phyloP scores from a whole-genome alignment of 768 basidiomycete genomes.

The Leccinum broughii region DNA sequence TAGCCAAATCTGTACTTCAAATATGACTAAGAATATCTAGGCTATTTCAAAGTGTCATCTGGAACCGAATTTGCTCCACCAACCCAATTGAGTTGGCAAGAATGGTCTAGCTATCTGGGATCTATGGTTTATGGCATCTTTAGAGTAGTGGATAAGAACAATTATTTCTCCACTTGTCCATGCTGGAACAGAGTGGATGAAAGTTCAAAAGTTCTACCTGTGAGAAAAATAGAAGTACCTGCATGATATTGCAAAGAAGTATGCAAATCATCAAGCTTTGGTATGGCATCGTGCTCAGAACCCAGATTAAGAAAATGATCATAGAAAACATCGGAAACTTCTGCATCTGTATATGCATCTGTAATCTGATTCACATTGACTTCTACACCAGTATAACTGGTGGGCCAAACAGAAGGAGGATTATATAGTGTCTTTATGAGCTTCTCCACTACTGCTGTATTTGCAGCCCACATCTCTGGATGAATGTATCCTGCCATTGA shows the following conservation, averaged over 20 bases:
- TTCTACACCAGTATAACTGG: not conserved
- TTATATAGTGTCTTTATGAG: no score
- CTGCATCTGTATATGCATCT: not conserved
- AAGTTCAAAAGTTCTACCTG: not conserved
- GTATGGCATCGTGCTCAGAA: not conserved
- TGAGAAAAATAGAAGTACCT: not conserved
- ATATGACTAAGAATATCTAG: no score
- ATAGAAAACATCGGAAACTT: not conserved
- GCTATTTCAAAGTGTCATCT: no score
- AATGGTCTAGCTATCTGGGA: not conserved
- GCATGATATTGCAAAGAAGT: not conserved
- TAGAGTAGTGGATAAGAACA: not conserved
- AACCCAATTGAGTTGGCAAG: not conserved
- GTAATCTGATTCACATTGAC: not conserved
- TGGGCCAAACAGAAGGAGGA: not conserved
- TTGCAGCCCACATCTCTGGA: no score
- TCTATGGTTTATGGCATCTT: not conserved
- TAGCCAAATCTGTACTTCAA: no score
- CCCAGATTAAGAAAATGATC: not conserved
- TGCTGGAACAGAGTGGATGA: not conserved
- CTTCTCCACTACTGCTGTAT: no score
- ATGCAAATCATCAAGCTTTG: not conserved
- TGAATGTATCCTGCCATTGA: no score
- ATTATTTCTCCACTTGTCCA: not conserved
- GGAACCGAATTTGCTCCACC: not conserved